Percentiles rank a stretch among this genome's conserved stretches.
Evolutionary conservation across 2,329 filamentous ascomycete genomes (phyloP).

Genomic region (Huntiella moniliformis): DNA sequence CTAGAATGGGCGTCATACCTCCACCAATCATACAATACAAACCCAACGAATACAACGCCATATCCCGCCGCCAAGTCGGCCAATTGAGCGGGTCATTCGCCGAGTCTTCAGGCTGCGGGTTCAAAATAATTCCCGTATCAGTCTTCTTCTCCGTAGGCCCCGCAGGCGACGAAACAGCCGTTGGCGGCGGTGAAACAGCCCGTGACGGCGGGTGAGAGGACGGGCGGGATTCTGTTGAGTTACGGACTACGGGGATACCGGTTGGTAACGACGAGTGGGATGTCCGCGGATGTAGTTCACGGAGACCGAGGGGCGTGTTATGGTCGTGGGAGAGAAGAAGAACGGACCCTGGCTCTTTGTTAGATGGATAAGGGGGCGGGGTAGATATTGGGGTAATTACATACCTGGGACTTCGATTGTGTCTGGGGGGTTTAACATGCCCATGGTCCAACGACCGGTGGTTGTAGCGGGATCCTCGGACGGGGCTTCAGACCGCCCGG

Average conservation of each 20-base stretch:
- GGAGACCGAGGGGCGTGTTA: conserved; percentile 40
- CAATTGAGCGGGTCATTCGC: conserved; percentile 86
- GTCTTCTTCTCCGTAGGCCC: conserved; percentile 45
- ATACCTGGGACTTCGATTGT: conserved; percentile 78
- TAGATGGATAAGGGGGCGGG: background rate
- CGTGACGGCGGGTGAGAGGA: background rate
- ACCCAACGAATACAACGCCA: conserved; percentile 62
- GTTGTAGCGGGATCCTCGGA: conserved; percentile 17
- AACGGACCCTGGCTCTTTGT: conserved; percentile 23
- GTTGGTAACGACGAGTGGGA: conserved; percentile 38
- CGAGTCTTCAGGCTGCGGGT: conserved; percentile 82
- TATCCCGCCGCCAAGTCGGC: conserved; percentile 63
- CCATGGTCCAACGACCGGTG: conserved; percentile 36
- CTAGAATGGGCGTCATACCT: conserved; percentile 77
- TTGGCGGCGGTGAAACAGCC: conserved; percentile 11
- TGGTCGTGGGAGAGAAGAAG: conserved; percentile 34
- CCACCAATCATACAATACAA: conserved; percentile 89
- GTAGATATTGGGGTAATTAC: background rate
- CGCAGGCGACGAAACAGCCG: conserved; percentile 11
- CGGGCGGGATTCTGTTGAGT: conserved; percentile 16
- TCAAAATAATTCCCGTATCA: conserved; percentile 67
- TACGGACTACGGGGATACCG: conserved; percentile 22
- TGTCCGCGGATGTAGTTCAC: conserved; percentile 35
- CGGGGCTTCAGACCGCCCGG: background rate
- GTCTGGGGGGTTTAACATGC: conserved; percentile 62